These are phyloP conservation scores for Solanum megistacrolobum DNA, from an alignment of 257 asterid genomes.

Conservation along the genomic window DNA sequence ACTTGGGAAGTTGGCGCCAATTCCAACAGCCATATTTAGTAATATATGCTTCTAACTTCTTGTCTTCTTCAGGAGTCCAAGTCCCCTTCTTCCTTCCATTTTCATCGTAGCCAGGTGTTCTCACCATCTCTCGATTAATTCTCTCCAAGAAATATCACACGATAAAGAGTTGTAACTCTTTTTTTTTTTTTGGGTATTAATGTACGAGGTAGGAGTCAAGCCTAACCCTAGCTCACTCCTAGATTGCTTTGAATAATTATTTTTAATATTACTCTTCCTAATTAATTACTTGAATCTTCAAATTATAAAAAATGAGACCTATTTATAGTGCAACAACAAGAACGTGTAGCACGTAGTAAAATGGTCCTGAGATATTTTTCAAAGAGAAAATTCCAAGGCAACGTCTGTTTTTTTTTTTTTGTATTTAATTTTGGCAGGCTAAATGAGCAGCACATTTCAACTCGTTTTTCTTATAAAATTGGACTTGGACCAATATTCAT, in stretches of 20 bases:
- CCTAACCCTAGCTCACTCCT: background rate
- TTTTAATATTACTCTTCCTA: background rate
- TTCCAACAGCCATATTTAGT: constrained; percentile 6
- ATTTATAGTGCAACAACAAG: background rate
- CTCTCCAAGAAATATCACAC: background rate
- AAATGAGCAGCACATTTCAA: background rate
- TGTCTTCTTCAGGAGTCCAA: constrained; percentile 10
- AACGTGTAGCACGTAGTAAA: background rate
- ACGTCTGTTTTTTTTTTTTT: background rate
- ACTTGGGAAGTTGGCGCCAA: constrained; percentile 8
- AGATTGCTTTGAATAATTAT: background rate
- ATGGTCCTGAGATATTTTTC: background rate
- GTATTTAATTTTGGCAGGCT: no score
- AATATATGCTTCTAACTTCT: constrained; percentile 1
- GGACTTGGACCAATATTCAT: background rate
- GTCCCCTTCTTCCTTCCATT: background rate
- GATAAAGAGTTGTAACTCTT: background rate
- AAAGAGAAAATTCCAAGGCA: background rate
- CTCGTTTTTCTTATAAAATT: background rate
- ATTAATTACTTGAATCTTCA: background rate
- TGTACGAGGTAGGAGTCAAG: background rate
- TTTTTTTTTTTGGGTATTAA: background rate
- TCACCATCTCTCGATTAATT: background rate
- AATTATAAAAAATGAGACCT: background rate
- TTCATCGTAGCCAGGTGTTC: background rate